phyloP scores from a whole-genome alignment of 257 asterid species.

The Rauvolfia tetraphylla region DNA sequence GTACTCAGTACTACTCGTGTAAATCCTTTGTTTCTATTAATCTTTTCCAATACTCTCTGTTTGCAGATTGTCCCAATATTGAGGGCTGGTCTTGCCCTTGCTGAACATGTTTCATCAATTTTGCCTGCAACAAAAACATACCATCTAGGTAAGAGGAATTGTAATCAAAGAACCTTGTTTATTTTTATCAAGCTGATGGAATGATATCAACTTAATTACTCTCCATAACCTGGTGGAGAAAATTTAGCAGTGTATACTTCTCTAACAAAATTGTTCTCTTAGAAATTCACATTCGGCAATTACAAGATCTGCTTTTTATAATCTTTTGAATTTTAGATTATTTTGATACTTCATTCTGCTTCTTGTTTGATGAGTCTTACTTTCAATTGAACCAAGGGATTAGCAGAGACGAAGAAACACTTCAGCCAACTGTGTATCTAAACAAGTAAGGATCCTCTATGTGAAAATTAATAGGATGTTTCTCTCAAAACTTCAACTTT shows the following conservation, averaged over 20 bases:
- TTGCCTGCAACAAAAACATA: slow-evolving; percentile 78
- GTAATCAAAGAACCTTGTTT: background rate
- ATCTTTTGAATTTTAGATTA: background rate
- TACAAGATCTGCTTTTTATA: background rate
- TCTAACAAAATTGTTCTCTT: background rate
- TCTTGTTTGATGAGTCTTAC: slow-evolving; percentile 19
- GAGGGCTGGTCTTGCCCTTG: slow-evolving; percentile 99
- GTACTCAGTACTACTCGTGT: background rate
- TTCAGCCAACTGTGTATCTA: slow-evolving; percentile 80
- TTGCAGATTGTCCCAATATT: slow-evolving; percentile 88
- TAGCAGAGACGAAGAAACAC: slow-evolving; percentile 87
- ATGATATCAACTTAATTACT: background rate
- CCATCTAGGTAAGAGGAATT: slow-evolving; percentile 66
- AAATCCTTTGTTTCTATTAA: slow-evolving; percentile 3
- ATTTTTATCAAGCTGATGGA: background rate
- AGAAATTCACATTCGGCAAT: background rate
- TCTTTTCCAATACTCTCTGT: slow-evolving; percentile 8
- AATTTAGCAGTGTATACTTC: background rate
- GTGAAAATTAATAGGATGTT: background rate
- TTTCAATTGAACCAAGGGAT: slow-evolving; percentile 47
- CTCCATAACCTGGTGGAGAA: background rate
- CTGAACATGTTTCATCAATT: slow-evolving; percentile 86
- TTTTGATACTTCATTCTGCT: slow-evolving; percentile 1
- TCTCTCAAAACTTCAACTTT: background rate
- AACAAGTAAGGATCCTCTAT: slow-evolving; percentile 65